phyloP scores from a whole-genome alignment of 495 filamentous ascomycete species.

The Letharia columbiana region DNA sequence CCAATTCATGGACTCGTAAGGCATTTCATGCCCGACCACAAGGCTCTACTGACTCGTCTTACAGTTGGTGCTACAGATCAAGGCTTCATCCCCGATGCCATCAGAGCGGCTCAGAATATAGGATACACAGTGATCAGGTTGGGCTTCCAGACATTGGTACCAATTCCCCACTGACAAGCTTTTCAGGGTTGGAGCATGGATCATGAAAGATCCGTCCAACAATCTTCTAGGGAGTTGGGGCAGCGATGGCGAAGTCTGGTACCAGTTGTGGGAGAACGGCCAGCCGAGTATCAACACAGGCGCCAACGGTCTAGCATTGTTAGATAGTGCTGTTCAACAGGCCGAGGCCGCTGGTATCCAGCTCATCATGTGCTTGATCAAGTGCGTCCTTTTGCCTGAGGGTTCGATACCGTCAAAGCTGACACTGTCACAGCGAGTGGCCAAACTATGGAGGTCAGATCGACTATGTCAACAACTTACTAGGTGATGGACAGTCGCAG shows the following conservation, averaged over 20 bases:
- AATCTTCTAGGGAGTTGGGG: slow-evolving; percentile 3
- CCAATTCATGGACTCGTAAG: slow-evolving; percentile 13
- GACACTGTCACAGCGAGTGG: slow-evolving; percentile 20
- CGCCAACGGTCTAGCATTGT: slow-evolving; percentile 52
- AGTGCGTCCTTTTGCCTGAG: slow-evolving; percentile 5
- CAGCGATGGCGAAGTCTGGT: slow-evolving; percentile 45
- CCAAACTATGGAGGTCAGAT: slow-evolving; percentile 26
- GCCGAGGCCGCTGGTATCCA: slow-evolving; percentile 49
- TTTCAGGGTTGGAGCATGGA: slow-evolving; percentile 10
- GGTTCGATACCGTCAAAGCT: slow-evolving; percentile 5
- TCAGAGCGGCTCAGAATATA: background rate
- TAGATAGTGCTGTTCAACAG: slow-evolving; percentile 53
- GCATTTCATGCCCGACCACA: too few species aligned
- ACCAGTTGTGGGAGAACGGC: slow-evolving; percentile 46
- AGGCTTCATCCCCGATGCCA: slow-evolving; percentile 1
- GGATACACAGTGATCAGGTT: slow-evolving; percentile 11
- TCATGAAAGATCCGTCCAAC: slow-evolving; percentile 11
- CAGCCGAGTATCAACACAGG: slow-evolving; percentile 59
- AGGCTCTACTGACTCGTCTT: background rate
- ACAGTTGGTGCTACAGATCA: slow-evolving; percentile 7
- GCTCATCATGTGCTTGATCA: slow-evolving; percentile 43
- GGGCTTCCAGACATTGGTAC: background rate
- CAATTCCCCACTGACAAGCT: background rate
- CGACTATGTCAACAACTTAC: slow-evolving; percentile 21
- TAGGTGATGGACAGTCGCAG: background rate